Evolutionary conservation across 2,329 filamentous ascomycete species (phyloP), one percentile per base, ranked within the genome.

Genomic region (Cadophora malorum): DNA sequence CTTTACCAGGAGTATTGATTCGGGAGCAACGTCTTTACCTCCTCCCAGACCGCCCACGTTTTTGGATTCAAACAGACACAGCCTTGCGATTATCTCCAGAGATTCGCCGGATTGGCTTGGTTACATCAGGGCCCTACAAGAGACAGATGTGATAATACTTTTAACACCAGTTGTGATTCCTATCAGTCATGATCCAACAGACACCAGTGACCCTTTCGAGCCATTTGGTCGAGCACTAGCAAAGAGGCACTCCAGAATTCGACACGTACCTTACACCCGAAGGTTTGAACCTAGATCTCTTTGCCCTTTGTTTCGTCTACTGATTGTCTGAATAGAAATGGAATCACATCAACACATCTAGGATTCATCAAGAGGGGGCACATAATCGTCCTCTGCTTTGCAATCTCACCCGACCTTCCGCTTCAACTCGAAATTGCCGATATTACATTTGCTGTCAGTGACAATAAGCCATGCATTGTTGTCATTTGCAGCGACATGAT

Each of bases 251-350:
- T 80, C 83, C 2, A 83, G 83, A 77, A 83, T 94, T 69, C 86
- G 89, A 23, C 91, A 94, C 76, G 86, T 93, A 53, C 90, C 91
- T 6, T 94, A 92, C 74, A 86, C 88, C 5, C 85, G 87, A 58
- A 83, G 83, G 63, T 75, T 25, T 60, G 65, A 41, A 50, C n/a
- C 31, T 10, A 5, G 14, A 35, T 31, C 38, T 25, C 19, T 31
- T 49, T 7, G 9, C 49, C 3, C 10, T 19, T 56, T 23, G 31
- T 31, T 6, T 23, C 49, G n/a, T 12, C 10, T 67, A 45, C 65
- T 71, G 23, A 73, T 41, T 28, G n/a, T 50, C 16, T 21, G 12
- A 12, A 9, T 38, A 76, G 72, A 56, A 73, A 76, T 65, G 75
- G 76, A 84, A 86, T 55, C 88, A 94, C 78, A 79, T 84, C 60